Percentiles rank a stretch among this genome's conserved stretches.
Evolutionary conservation across 345 rosid genomes (phyloP).

Genomic region (Sonneratia caseolaris): DNA sequence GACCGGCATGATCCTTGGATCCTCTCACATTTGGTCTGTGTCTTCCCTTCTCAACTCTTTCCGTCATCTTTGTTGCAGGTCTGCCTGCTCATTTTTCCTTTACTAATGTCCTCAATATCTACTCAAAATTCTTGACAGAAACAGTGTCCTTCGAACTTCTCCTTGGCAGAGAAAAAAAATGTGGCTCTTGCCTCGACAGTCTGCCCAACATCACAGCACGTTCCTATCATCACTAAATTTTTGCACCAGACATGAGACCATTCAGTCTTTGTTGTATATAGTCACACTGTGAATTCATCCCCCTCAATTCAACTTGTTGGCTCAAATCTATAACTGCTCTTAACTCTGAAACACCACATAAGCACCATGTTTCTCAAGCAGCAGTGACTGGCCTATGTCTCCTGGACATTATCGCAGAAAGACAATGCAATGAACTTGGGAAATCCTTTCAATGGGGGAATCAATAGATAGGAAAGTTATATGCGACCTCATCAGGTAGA

Average conservation of each 20-base stretch:
- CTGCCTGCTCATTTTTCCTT: background rate
- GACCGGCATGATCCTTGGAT: background rate
- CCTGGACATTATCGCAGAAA: slow-evolving; percentile 44
- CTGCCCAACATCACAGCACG: slow-evolving; percentile 30
- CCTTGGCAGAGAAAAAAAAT: background rate
- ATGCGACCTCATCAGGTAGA: slow-evolving; percentile 39
- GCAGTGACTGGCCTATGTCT: slow-evolving; percentile 46
- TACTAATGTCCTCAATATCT: background rate
- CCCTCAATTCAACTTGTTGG: no score
- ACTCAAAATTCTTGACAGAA: no score
- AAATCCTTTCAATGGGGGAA: slow-evolving; percentile 37
- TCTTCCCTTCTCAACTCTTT: background rate
- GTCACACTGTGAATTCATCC: background rate
- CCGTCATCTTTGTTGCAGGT: background rate
- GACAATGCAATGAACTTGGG: slow-evolving; percentile 29
- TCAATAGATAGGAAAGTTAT: slow-evolving; percentile 59
- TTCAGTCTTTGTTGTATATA: no score
- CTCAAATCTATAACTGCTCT: no score
- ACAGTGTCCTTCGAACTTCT: background rate
- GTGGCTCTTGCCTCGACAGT: slow-evolving; percentile 27
- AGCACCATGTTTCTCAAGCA: slow-evolving; percentile 39
- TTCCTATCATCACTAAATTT: slow-evolving; percentile 27
- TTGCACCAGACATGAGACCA: slow-evolving; percentile 29
- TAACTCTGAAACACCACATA: slow-evolving; percentile 37
- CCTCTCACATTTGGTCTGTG: background rate